A percentile compares a stretch with the other conserved stretches of the same genome.
Evolutionary conservation across 306 rosid genomes (phyloP).

Genomic region (Vachellia collinsii): DNA sequence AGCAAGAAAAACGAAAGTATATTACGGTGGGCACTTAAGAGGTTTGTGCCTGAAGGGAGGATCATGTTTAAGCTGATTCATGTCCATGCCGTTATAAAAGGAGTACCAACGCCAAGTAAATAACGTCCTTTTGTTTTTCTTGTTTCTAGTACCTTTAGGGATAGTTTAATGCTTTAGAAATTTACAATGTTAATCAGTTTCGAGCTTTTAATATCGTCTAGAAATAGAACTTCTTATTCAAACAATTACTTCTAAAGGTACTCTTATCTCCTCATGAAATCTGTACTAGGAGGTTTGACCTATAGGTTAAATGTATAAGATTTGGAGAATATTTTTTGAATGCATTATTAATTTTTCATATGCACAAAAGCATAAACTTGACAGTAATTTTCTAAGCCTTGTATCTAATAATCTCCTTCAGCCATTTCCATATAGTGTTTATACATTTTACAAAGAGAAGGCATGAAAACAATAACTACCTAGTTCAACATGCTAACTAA

Average conservation of each 20-base stretch:
- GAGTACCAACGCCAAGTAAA: constrained; percentile 92
- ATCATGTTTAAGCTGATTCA: constrained; percentile 73
- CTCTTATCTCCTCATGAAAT: constrained; percentile 16
- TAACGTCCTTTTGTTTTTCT: constrained; percentile 30
- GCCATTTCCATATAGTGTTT: not conserved
- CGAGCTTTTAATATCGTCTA: not conserved
- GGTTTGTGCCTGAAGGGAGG: constrained; percentile 79
- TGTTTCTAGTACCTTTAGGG: constrained; percentile 6
- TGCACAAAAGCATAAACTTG: constrained; percentile 8
- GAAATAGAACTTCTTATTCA: not conserved
- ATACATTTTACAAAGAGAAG: constrained; percentile 20
- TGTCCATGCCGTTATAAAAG: constrained; percentile 60
- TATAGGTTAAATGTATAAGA: not conserved
- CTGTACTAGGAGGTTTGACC: constrained; percentile 8
- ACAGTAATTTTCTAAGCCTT: not conserved
- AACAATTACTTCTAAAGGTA: constrained; percentile 2
- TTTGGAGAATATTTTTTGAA: constrained; percentile 1
- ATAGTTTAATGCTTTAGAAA: constrained; percentile 12
- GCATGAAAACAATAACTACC: not conserved
- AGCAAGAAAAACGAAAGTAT: constrained; percentile 71
- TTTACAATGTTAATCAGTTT: not conserved
- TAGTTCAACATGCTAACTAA: constrained; percentile 27
- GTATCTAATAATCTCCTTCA: not conserved
- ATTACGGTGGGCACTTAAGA: constrained; percentile 80
- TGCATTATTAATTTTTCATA: constrained; percentile 1